These are phyloP conservation scores for Nannochloropsis gaditana DNA, from an alignment of 108 stramenopile genomes.

Conservation along the genomic window DNA sequence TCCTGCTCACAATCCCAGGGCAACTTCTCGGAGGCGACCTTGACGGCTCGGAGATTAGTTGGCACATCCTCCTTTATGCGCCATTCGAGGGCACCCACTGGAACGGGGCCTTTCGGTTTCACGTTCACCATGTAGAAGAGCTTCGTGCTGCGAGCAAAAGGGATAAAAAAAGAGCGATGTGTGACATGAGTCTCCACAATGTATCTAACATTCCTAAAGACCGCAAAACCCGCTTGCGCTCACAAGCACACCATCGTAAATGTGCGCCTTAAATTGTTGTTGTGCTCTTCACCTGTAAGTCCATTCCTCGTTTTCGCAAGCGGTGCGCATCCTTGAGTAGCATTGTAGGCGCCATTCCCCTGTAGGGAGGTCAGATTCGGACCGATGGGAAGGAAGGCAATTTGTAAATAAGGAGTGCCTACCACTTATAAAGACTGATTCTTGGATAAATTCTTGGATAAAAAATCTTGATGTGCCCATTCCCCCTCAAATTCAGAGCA, in stretches of 20 bases:
- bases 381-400: not conserved
- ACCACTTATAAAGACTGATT: not conserved
- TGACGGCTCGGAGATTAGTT: conserved; percentile 74
- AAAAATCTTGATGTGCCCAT: too few relatives aligned
- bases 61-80: conserved; percentile 87
- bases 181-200: not conserved
- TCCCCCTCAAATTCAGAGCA: conserved; percentile 32
- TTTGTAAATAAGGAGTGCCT: not conserved
- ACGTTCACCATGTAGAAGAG: conserved; percentile 74
- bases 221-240: not conserved
- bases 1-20: conserved; percentile 36
- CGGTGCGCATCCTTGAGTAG: conserved; percentile 33
- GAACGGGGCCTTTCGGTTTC: conserved; percentile 78
- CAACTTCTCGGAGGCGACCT: conserved; percentile 62
- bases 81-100: conserved; percentile 88
- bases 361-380: not conserved
- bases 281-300: not conserved
- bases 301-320: not conserved
- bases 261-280: not conserved
- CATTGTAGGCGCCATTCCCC: conserved; percentile 49
- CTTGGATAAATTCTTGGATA: too few relatives aligned
- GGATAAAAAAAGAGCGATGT: not conserved
- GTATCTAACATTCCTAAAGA: not conserved
- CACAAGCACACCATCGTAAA: not conserved
- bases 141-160: conserved; percentile 50